Conservation (phyloP, 1,284 basidiomycete genomes). For the Trichosporon ovoides region DNA sequence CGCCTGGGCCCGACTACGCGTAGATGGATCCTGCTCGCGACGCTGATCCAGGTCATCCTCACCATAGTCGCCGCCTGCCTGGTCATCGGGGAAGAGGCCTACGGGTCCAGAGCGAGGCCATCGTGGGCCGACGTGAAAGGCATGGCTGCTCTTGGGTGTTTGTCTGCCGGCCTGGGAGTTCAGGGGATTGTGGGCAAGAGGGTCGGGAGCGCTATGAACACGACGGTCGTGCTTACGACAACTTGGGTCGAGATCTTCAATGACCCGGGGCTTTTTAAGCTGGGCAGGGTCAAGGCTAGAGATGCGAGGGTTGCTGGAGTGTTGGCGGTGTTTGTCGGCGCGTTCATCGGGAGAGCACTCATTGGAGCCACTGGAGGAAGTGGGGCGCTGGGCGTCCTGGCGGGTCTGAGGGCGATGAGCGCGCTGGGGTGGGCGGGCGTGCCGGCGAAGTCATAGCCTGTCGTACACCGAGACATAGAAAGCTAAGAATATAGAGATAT, state of each 20-base stretch:
- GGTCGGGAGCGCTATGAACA: conserved; percentile 69
- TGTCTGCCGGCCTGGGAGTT: conserved; percentile 69
- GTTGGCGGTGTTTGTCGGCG: conserved; percentile 64
- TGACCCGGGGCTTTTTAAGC: conserved; percentile 65
- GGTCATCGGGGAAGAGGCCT: background rate
- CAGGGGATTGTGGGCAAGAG: conserved; percentile 70
- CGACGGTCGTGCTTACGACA: conserved; percentile 58
- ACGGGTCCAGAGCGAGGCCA: conserved; percentile 54
- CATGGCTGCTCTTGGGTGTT: conserved; percentile 66
- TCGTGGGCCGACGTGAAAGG: conserved; percentile 64
- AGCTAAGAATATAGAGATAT: no score
- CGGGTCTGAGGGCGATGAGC: background rate
- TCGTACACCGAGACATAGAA: no score
- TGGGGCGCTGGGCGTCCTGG: background rate
- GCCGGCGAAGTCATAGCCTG: no score
- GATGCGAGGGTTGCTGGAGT: conserved; percentile 71
- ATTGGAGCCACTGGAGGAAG: background rate
- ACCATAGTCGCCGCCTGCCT: conserved; percentile 64
- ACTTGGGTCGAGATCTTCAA: conserved; percentile 81
- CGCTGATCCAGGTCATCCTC: conserved; percentile 66
- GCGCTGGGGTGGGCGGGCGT: background rate
- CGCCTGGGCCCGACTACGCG: conserved; percentile 63
- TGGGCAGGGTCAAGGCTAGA: conserved; percentile 54
- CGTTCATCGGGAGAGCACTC: conserved; percentile 64
- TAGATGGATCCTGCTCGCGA: conserved; percentile 67